Conservation (phyloP, 176 grass and related monocot genomes). For the Ensete glaucum region DNA sequence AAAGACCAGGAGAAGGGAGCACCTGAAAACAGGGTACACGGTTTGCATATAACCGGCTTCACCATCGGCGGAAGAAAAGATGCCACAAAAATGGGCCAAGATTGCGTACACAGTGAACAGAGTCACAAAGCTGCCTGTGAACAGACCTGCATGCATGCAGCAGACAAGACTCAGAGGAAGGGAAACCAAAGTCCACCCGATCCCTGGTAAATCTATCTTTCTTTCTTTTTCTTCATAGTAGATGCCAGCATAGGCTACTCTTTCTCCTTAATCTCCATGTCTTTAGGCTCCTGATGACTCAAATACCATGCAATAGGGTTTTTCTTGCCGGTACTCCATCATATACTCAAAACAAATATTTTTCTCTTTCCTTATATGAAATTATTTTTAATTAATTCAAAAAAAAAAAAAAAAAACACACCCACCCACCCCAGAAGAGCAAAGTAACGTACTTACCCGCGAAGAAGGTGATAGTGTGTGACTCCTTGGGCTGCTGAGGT, state of each 20-base stretch:
- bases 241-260: no score
- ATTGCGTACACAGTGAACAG: slow-evolving; percentile 73
- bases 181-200: background rate
- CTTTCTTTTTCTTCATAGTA: no score
- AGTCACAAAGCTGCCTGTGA: slow-evolving; percentile 77
- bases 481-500: slow-evolving; percentile 27
- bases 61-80: slow-evolving; percentile 55
- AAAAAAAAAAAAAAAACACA: background rate
- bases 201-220: no score
- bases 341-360: no score
- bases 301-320: no score
- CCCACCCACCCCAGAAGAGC: background rate
- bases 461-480: slow-evolving; percentile 35
- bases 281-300: no score
- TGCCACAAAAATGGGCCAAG: slow-evolving; percentile 62
- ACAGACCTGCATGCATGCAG: slow-evolving; percentile 48
- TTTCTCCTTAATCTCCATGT: no score
- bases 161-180: background rate
- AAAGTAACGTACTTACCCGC: slow-evolving; percentile 21
- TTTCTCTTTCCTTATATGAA: background rate
- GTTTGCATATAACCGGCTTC: slow-evolving; percentile 60
- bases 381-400: background rate
- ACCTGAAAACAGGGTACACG: slow-evolving; percentile 92
- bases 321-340: no score
- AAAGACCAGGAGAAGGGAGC: background rate